Evolutionary conservation across 441 rosid genomes (phyloP), one percentile per base, ranked within the genome.

Genomic region (Brassica hybrid): DNA sequence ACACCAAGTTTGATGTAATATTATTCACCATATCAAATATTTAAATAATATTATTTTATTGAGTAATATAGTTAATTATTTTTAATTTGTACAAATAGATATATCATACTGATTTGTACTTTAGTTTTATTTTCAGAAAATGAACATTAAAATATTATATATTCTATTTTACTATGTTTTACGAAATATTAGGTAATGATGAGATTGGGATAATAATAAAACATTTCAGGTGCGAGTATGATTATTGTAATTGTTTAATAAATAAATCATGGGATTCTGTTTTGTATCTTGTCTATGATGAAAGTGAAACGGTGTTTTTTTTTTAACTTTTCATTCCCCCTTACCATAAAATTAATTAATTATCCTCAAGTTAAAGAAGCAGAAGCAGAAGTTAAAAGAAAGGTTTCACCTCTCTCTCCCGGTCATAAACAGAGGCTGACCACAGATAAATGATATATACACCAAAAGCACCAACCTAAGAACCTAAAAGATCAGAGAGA

Each of bases 321-420:
- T 45, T 45, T 1, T 0, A 45, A 13, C 14, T 45, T 45, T 45
- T 45, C 52, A 12, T 45, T 43, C 52, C 16, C 52, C 52, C 52
- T 5, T 45, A 45, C 52, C 52, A 45, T 45, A 45, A 48, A 48
- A 48, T 50, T 14, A 50, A 50, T 50, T 50, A n/a, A 2, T 50
- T 50, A n/a, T 50, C 18, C 62, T 57, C 45, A 45, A 65, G 67
- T 71, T 71, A 65, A 27, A 30, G 34, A 30, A 30, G 34, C 34
- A 14, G 21, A n/a, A 65, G 45, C 80, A 71, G 7, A 45, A 32
- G 45, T 65, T 10, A 57, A 30, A 30, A 57, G 63, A 72, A 71
- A 71, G 76, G 67, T 30, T 57, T 70, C 67, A 71, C 80, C 80
- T 77, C 64, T 57, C 80, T 57, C 61, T 27, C n/a, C 7, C 2